Evolutionary conservation across 2,329 filamentous ascomycete species (phyloP), one percentile per base, ranked within the genome.

Genomic region (Pseudogymnoascus sp.): DNA sequence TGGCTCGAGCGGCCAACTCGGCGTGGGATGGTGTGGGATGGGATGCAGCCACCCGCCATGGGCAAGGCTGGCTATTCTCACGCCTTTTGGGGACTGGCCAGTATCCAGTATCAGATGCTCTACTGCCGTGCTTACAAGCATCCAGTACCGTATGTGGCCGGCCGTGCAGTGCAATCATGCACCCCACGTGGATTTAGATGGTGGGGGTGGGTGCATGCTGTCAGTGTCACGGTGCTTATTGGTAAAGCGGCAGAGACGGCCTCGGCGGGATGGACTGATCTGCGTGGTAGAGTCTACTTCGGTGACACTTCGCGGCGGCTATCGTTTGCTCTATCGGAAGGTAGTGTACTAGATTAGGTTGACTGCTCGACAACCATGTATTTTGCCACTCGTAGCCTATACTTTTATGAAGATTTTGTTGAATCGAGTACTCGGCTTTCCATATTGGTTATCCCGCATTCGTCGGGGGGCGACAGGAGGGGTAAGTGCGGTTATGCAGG

Each of bases 171-270:
- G 23, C 45, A 52, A 52, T 52, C 45, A 52, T 52, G 45, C 45
- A 52, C 45, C 45, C 45, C 45, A 31, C 26, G 45, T 52, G 45
- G 45, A 52, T 52, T 52, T 52, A 29, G 23, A 52, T 52, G 45
- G 23, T 52, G 45, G 23, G 45, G 45, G 45, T 52, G 45, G 45
- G 45, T 52, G 45, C 45, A 52, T 52, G 45, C 45, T 52, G 45
- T 52, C 26, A 52, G 45, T 52, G 45, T 31, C 26, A 31, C 26
- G 45, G 26, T 52, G 45, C 23, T 52, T 52, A 52, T 52, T 52
- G 45, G 45, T 16, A 11, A 49, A 52, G 45, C 45, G 45, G 26
- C 23, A 52, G 45, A 31, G 45, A 52, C 45, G 45, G 45, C 45
- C 12, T 31, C 26, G 45, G 45, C 26, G 45, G 26, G 45, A 6